Evolutionary conservation across 352 stramenopile species (phyloP).

Genomic region (Globisporangium sylvaticum): DNA sequence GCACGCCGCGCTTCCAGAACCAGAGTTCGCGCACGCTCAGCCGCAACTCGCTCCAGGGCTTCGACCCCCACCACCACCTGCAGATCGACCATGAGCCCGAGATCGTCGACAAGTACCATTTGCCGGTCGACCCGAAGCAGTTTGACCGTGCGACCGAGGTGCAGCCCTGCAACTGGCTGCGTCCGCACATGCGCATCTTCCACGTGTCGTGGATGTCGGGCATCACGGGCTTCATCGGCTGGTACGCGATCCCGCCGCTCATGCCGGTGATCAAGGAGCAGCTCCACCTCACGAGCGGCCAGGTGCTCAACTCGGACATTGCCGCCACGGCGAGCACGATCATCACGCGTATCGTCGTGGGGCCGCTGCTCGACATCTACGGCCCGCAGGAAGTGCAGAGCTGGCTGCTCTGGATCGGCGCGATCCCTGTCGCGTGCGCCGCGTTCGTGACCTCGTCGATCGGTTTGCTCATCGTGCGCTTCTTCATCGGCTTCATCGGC

Average conservation of each 20-base stretch:
- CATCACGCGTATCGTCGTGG: constrained; percentile 89
- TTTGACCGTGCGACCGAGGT: constrained; percentile 75
- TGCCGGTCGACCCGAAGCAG: constrained; percentile 48
- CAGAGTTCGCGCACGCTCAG: background rate
- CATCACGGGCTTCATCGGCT: constrained; percentile 93
- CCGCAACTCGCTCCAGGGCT: background rate
- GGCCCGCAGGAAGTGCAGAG: constrained; percentile 85
- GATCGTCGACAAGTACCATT: constrained; percentile 29
- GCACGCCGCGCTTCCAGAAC: constrained; percentile 4
- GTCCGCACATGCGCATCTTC: constrained; percentile 94
- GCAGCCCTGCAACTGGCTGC: constrained; percentile 69
- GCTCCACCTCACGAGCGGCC: constrained; percentile 76
- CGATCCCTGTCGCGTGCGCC: constrained; percentile 82
- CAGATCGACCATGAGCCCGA: constrained; percentile 15
- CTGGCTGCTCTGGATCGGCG: constrained; percentile 73
- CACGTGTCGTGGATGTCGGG: constrained; percentile 90
- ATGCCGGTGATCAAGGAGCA: constrained; percentile 88
- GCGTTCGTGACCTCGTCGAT: constrained; percentile 83
- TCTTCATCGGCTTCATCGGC: constrained; percentile 94
- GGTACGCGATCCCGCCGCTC: constrained; percentile 93
- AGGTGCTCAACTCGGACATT: constrained; percentile 93
- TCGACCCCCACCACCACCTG: constrained; percentile 4
- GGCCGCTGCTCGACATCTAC: constrained; percentile 91
- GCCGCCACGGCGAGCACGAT: constrained; percentile 89
- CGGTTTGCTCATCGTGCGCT: constrained; percentile 82